phyloP scores from a whole-genome alignment of 106 monocot genomes.

The Gastrodia elata region DNA sequence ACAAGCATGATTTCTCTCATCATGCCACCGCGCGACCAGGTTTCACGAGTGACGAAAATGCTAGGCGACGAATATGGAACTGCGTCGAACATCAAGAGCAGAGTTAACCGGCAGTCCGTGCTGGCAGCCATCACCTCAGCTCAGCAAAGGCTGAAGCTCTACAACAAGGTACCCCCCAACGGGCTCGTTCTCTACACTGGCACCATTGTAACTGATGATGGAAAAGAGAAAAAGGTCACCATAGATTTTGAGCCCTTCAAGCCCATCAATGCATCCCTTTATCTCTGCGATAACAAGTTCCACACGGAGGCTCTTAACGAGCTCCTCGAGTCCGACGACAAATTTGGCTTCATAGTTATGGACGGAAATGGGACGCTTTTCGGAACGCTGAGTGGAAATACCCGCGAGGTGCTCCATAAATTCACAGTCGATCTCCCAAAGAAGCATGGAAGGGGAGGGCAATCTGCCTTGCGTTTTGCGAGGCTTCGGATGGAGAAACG shows the following conservation, averaged over 20 bases:
- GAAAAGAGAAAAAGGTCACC: constrained; percentile 21
- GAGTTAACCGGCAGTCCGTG: constrained; percentile 19
- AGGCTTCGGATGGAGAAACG: constrained; percentile 22
- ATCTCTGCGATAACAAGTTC: constrained; percentile 22
- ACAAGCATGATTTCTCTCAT: constrained; percentile 27
- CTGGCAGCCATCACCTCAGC: constrained; percentile 23
- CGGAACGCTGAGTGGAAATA: constrained; percentile 20
- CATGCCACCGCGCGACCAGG: constrained; percentile 16
- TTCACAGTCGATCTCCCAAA: constrained; percentile 20
- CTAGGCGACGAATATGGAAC: constrained; percentile 23
- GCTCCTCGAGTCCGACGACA: constrained; percentile 17
- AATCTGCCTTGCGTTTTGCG: constrained; percentile 14
- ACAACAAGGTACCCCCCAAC: constrained; percentile 19
- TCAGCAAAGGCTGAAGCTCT: constrained; percentile 18
- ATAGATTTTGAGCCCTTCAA: constrained; percentile 22
- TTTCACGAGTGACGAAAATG: constrained; percentile 22
- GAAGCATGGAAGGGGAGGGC: constrained; percentile 22
- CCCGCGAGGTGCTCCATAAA: constrained; percentile 17
- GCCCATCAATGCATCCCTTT: constrained; percentile 21
- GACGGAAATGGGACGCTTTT: constrained; percentile 21
- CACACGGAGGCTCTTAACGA: constrained; percentile 22
- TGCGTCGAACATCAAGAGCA: constrained; percentile 20
- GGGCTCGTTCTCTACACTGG: constrained; percentile 20
- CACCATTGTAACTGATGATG: constrained; percentile 17
- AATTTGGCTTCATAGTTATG: constrained; percentile 24